Percentiles rank a stretch among this genome's conserved stretches.
Evolutionary conservation across 2,329 filamentous ascomycete genomes (phyloP).

Genomic region (Sphaerulina populicola): DNA sequence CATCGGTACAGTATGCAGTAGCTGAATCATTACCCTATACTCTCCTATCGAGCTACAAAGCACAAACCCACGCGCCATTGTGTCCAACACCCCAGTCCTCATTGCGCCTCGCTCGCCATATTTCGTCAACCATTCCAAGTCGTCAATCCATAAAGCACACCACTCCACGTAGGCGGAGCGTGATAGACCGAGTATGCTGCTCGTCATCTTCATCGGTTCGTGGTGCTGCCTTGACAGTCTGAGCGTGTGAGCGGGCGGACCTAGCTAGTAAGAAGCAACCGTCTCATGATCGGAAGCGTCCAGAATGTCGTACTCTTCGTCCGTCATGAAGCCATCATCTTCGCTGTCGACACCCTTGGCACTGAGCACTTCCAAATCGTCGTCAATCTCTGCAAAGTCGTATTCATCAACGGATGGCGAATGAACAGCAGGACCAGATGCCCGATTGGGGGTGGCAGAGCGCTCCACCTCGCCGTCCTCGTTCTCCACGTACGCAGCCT

Average conservation of each 20-base stretch:
- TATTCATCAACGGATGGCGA: conserved; percentile 32
- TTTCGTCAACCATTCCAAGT: not conserved
- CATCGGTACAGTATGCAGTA: not conserved
- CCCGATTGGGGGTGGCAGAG: conserved; percentile 25
- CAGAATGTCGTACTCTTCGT: conserved; percentile 96
- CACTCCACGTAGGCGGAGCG: not conserved
- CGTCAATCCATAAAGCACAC: not conserved
- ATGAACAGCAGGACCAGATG: conserved; percentile 13
- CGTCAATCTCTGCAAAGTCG: conserved; percentile 45
- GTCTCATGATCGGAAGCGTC: conserved; percentile 86
- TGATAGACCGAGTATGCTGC: not conserved
- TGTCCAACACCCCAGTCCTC: not conserved
- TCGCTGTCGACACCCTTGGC: conserved; percentile 54
- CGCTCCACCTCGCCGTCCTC: conserved; percentile 49
- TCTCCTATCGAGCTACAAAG: not conserved
- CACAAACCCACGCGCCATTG: not conserved
- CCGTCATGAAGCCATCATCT: conserved; percentile 74
- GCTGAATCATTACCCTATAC: not conserved
- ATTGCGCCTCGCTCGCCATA: not conserved
- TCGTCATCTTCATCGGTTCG: not conserved
- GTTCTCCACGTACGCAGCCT: conserved; percentile 50
- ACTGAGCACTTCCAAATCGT: conserved; percentile 41
- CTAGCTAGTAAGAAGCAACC: conserved; percentile 22
- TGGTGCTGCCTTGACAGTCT: conserved; percentile 1
- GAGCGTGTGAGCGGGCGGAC: not conserved